Percentiles rank a stretch among this genome's conserved stretches.
Evolutionary conservation across 2,329 filamentous ascomycete species (phyloP).

Genomic region (Purpureocillium lavendulum): DNA sequence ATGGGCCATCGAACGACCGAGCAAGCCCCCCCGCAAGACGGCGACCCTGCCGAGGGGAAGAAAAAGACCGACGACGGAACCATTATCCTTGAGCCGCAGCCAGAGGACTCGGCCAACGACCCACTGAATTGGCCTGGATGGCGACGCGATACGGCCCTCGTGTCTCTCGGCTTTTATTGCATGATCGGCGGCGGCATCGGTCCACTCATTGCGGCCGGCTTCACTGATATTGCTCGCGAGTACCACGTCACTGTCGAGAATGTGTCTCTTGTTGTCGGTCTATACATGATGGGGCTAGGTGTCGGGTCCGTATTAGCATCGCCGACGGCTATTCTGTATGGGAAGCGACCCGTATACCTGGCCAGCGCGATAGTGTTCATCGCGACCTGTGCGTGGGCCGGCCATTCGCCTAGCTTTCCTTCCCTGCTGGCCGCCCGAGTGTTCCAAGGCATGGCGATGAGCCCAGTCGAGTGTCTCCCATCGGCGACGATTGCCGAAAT

Average conservation of each 20-base stretch:
- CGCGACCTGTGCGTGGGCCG: constrained; percentile 73
- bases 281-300: constrained; percentile 92
- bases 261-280: constrained; percentile 78
- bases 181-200: constrained; percentile 92
- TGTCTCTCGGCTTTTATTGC: constrained; percentile 85
- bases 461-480: constrained; percentile 84
- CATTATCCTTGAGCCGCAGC: constrained; percentile 85
- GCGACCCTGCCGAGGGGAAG: constrained; percentile 31
- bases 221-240: constrained; percentile 64
- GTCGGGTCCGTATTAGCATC: constrained; percentile 77
- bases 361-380: constrained; percentile 70
- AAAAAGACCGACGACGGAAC: constrained; percentile 76
- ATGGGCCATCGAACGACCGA: too few species aligned
- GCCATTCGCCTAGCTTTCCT: constrained; percentile 68
- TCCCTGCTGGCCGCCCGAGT: constrained; percentile 77
- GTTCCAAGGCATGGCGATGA: constrained; percentile 81
- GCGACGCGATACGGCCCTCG: constrained; percentile 69
- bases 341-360: constrained; percentile 87
- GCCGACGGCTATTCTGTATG: constrained; percentile 83
- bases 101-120: constrained; percentile 83
- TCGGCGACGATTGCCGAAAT: constrained; percentile 94
- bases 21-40: too few species aligned
- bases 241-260: constrained; percentile 60
- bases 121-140: constrained; percentile 85
- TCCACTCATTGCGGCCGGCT: constrained; percentile 81